These are phyloP conservation scores for Lenzites betulinus DNA, from an alignment of 768 basidiomycete species.

Conservation along the genomic window DNA sequence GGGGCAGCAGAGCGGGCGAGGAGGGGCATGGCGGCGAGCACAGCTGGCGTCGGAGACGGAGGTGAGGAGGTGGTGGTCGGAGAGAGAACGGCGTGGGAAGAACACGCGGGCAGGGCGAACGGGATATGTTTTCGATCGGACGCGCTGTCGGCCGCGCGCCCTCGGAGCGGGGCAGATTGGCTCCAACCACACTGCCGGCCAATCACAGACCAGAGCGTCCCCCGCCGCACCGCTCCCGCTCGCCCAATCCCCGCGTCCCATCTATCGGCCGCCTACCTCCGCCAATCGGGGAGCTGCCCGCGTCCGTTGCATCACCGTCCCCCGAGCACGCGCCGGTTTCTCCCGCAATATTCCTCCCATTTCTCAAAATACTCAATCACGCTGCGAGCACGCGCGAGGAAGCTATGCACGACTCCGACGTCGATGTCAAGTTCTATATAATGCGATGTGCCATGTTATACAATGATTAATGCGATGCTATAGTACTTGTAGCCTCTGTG, in stretches of 20 bases:
- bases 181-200: constrained; percentile 7
- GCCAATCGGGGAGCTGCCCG: neutral
- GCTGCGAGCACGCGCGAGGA: no score
- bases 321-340: neutral
- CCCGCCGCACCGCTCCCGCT: neutral
- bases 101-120: neutral
- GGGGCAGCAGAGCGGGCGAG: constrained; percentile 29
- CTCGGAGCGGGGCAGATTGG: neutral
- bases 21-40: constrained; percentile 21
- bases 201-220: constrained; percentile 18
- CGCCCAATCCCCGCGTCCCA: neutral
- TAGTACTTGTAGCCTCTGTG: no score
- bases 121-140: neutral
- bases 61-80: neutral
- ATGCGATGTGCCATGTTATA: no score
- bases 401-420: no score
- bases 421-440: no score
- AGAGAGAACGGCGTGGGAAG: constrained; percentile 12
- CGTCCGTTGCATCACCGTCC: neutral
- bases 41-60: neutral
- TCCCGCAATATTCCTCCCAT: neutral
- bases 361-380: no score
- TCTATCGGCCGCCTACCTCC: neutral
- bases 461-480: no score
- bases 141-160: neutral